These are phyloP conservation scores for Penicillium sp. DNA, from an alignment of 2,329 filamentous ascomycete species.

Conservation along the genomic window DNA sequence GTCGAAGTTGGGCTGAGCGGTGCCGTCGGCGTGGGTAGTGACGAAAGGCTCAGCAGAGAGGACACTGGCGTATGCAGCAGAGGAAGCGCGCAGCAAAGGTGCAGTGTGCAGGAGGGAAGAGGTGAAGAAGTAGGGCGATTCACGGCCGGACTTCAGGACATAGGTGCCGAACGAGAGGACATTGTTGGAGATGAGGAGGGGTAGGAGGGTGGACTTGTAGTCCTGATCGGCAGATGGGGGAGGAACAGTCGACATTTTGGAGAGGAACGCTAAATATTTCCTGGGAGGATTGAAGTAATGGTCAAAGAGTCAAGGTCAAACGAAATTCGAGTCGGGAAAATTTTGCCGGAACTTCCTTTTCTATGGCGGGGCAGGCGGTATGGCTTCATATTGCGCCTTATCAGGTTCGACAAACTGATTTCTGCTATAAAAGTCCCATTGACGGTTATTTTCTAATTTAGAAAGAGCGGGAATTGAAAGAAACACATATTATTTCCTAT, in stretches of 20 bases:
- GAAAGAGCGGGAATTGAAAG: neutral
- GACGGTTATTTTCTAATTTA: neutral
- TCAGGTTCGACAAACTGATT: neutral
- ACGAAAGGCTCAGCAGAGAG: slow-evolving; percentile 50
- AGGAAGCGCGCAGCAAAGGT: slow-evolving; percentile 71
- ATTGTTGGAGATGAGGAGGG: slow-evolving; percentile 39
- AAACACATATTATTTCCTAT: neutral
- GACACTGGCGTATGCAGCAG: slow-evolving; percentile 72
- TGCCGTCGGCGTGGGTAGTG: slow-evolving; percentile 32
- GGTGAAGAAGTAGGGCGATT: slow-evolving; percentile 97
- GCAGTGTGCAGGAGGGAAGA: slow-evolving; percentile 85
- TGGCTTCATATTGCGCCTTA: neutral
- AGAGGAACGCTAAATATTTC: neutral
- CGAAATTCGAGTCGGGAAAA: slow-evolving; percentile 18
- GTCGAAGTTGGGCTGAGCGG: slow-evolving; percentile 61
- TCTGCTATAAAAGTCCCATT: neutral
- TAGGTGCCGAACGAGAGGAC: slow-evolving; percentile 44
- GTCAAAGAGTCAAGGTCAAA: neutral
- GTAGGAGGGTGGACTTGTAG: slow-evolving; percentile 40
- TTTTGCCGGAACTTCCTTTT: slow-evolving; percentile 13
- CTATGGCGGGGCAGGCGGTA: slow-evolving; percentile 23
- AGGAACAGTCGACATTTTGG: slow-evolving; percentile 27
- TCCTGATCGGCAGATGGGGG: slow-evolving; percentile 28
- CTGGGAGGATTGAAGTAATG: neutral
- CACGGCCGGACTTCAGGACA: slow-evolving; percentile 87